Conservation (phyloP, 1,139 yeast species). For the Pichia sp. region DNA sequence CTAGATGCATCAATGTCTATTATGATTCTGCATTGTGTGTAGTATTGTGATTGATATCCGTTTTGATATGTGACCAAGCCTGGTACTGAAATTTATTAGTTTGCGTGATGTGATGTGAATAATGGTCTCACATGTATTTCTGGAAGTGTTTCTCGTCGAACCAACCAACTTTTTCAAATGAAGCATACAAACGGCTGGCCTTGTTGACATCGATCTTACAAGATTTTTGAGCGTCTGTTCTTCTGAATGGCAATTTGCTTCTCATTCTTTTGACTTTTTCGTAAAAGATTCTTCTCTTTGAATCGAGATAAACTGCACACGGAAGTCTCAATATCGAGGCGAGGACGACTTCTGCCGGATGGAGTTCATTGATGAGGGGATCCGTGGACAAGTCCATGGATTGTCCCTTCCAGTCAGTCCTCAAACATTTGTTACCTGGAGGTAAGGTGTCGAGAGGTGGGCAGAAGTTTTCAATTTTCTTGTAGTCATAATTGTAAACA, state of each 20-base stretch:
- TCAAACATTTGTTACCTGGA: constrained; percentile 69
- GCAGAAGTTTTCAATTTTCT: constrained; percentile 60
- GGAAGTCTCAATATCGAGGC: constrained; percentile 90
- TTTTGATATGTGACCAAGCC: too few relatives aligned
- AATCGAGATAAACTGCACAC: constrained; percentile 80
- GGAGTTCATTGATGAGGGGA: constrained; percentile 63
- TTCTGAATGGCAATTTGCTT: constrained; percentile 76
- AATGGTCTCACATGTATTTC: constrained; percentile 31
- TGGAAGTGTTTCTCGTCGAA: constrained; percentile 69
- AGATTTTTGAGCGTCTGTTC: constrained; percentile 97
- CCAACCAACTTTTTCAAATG: constrained; percentile 96
- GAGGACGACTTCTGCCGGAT: constrained; percentile 84
- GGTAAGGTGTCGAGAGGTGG: constrained; percentile 55
- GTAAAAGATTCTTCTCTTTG: constrained; percentile 81
- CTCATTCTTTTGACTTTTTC: constrained; percentile 80
- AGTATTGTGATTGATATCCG: too few relatives aligned
- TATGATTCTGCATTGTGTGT: too few relatives aligned
- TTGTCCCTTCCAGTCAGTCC: constrained; percentile 97
- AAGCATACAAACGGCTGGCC: constrained; percentile 87
- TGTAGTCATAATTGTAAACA: constrained; percentile 51
- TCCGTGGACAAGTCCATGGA: constrained; percentile 85
- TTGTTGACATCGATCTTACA: constrained; percentile 96
- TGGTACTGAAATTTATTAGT: too few relatives aligned
- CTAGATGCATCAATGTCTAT: too few relatives aligned
- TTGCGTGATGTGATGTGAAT: too few relatives aligned